phyloP scores from a whole-genome alignment of 352 stramenopile species.

The Globisporangium nagaii region DNA sequence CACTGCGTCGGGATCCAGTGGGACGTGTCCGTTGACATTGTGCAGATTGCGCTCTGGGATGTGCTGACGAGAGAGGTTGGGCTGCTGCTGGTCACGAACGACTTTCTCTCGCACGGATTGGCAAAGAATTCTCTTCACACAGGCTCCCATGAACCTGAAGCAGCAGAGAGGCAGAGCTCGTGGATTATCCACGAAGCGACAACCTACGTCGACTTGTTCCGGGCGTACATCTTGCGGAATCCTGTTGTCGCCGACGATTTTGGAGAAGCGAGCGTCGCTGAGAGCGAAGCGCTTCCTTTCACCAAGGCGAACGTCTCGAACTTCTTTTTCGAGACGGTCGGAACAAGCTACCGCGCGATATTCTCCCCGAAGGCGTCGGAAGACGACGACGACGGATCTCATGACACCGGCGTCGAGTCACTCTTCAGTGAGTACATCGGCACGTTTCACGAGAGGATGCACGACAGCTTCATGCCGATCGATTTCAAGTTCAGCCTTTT shows the following conservation, averaged over 20 bases:
- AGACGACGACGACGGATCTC: slow-evolving; percentile 5
- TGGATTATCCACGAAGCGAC: slow-evolving; percentile 58
- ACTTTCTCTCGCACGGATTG: slow-evolving; percentile 54
- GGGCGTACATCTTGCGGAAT: slow-evolving; percentile 50
- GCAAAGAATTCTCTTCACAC: slow-evolving; percentile 8
- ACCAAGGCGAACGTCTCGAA: slow-evolving; percentile 22
- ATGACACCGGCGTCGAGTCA: slow-evolving; percentile 20
- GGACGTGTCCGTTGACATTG: slow-evolving; percentile 49
- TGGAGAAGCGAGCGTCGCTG: slow-evolving; percentile 1
- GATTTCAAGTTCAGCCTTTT: slow-evolving; percentile 38
- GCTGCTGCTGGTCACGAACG: slow-evolving; percentile 40
- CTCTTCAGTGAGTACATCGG: slow-evolving; percentile 25
- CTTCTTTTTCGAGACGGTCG: slow-evolving; percentile 60
- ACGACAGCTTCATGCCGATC: slow-evolving; percentile 42
- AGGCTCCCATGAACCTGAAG: neutral
- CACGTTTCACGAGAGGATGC: slow-evolving; percentile 30
- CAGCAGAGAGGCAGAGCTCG: neutral
- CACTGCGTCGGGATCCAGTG: slow-evolving; percentile 52
- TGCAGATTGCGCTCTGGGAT: slow-evolving; percentile 72
- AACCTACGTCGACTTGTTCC: slow-evolving; percentile 50
- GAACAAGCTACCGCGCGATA: slow-evolving; percentile 53
- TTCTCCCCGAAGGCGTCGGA: slow-evolving; percentile 8
- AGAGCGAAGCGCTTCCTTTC: slow-evolving; percentile 22
- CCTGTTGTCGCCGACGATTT: slow-evolving; percentile 1
- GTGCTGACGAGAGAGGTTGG: slow-evolving; percentile 41